Evolutionary conservation across 2,329 filamentous ascomycete species (phyloP).

Genomic region (Phialophora expanda): DNA sequence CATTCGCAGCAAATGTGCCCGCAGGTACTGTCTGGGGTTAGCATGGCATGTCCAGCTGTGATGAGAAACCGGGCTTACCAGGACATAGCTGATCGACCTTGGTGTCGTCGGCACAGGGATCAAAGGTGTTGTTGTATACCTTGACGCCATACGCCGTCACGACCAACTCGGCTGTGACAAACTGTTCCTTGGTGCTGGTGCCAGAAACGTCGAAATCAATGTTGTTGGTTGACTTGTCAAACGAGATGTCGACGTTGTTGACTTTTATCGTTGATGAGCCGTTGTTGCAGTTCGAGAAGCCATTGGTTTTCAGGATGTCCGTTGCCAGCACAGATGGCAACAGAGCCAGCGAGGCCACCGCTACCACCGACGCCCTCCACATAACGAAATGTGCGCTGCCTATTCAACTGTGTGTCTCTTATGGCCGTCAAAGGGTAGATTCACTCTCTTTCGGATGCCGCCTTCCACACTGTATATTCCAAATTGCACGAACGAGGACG

Average conservation of each 20-base stretch:
- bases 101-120: slow-evolving; percentile 75
- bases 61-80: slow-evolving; percentile 56
- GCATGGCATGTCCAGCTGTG: background rate
- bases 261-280: slow-evolving; percentile 68
- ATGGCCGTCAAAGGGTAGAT: slow-evolving; percentile 12
- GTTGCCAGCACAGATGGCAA: slow-evolving; percentile 59
- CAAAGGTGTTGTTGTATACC: slow-evolving; percentile 79
- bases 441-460: background rate
- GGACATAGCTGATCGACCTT: slow-evolving; percentile 80
- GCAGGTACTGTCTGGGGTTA: slow-evolving; percentile 64
- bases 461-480: slow-evolving; percentile 4
- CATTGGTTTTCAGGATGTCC: slow-evolving; percentile 78
- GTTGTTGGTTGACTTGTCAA: slow-evolving; percentile 73
- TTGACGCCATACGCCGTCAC: slow-evolving; percentile 84
- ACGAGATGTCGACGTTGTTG: slow-evolving; percentile 75
- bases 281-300: slow-evolving; percentile 73
- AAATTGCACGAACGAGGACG: background rate
- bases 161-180: slow-evolving; percentile 76
- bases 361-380: slow-evolving; percentile 30
- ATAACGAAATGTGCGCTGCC: slow-evolving; percentile 18
- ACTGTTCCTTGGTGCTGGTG: slow-evolving; percentile 72
- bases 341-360: slow-evolving; percentile 33
- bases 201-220: slow-evolving; percentile 84
- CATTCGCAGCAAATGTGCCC: slow-evolving; percentile 74
- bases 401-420: background rate